Percentiles rank a stretch among this genome's conserved stretches.
Evolutionary conservation across 169 alveolate species (phyloP).

Genomic region (Cryptosporidium ubiquitum): DNA sequence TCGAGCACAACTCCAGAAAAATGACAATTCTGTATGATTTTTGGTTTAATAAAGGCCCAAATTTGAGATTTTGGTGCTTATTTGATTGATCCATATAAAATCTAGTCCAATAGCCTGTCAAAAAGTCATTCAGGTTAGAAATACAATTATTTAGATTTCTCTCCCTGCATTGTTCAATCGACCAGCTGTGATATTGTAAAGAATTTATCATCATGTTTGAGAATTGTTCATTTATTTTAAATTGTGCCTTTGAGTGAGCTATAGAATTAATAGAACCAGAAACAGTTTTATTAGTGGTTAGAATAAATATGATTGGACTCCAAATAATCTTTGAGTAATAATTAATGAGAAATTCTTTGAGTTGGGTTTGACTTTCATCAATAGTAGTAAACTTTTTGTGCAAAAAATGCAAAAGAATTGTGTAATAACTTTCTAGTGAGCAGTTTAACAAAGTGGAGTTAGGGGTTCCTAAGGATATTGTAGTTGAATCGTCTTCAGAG

Average conservation of each 20-base stretch:
- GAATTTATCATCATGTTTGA: conserved; percentile 36
- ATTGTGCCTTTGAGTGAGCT: conserved; percentile 1
- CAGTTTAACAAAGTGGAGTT: not conserved
- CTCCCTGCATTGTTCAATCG: conserved; percentile 27
- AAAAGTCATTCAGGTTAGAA: not conserved
- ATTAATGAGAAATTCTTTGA: conserved; percentile 13
- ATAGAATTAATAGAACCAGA: not conserved
- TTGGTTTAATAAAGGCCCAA: not conserved
- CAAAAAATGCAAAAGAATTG: conserved; percentile 12
- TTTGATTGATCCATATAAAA: conserved; percentile 3
- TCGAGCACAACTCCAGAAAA: not conserved
- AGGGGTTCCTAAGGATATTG: conserved; percentile 15
- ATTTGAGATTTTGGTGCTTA: not conserved
- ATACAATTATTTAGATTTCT: not conserved
- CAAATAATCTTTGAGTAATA: conserved; percentile 46
- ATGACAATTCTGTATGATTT: not conserved
- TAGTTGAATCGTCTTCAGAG: not conserved
- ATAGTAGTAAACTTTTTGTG: not conserved
- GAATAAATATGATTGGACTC: conserved; percentile 26
- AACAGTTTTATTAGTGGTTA: not conserved
- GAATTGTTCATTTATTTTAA: conserved; percentile 22
- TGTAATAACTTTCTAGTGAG: conserved; percentile 34
- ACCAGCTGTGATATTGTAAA: conserved; percentile 3
- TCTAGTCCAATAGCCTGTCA: conserved; percentile 11
- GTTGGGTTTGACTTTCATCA: not conserved